Evolutionary conservation across 1,139 yeast genomes (phyloP).

Genomic region (Debaryomyces udenii): DNA sequence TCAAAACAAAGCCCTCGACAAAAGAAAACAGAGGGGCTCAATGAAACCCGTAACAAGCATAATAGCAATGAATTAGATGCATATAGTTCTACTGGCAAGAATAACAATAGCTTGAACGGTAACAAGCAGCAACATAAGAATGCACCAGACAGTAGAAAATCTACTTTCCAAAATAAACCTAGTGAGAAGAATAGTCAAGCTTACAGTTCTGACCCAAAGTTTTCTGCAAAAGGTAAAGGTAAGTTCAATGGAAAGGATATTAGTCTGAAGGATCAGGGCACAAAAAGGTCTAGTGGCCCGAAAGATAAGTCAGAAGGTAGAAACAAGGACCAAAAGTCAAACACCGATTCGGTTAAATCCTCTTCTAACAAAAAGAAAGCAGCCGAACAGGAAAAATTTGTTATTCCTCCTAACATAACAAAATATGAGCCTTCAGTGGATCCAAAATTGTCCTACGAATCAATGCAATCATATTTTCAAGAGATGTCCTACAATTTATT

Average conservation of each 20-base stretch:
- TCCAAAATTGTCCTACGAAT: constrained; percentile 52
- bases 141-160: not conserved
- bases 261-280: not conserved
- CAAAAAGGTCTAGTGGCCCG: not conserved
- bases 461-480: constrained; percentile 54
- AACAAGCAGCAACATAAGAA: not conserved
- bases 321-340: not conserved
- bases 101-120: not conserved
- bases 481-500: constrained; percentile 65
- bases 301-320: not conserved
- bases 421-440: constrained; percentile 32
- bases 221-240: not conserved
- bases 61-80: not conserved
- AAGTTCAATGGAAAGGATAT: not conserved
- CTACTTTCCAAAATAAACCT: not conserved
- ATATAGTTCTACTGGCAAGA: not conserved
- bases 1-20: not conserved
- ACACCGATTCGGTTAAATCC: not conserved
- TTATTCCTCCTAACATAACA: constrained; percentile 30
- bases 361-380: not conserved
- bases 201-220: not conserved
- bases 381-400: constrained; percentile 11
- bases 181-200: not conserved
- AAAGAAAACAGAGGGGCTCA: not conserved
- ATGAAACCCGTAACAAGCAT: not conserved